Base-by-base conservation (phyloP, 495 filamentous ascomycete species). In the Glarea lozoyensis region DNA sequence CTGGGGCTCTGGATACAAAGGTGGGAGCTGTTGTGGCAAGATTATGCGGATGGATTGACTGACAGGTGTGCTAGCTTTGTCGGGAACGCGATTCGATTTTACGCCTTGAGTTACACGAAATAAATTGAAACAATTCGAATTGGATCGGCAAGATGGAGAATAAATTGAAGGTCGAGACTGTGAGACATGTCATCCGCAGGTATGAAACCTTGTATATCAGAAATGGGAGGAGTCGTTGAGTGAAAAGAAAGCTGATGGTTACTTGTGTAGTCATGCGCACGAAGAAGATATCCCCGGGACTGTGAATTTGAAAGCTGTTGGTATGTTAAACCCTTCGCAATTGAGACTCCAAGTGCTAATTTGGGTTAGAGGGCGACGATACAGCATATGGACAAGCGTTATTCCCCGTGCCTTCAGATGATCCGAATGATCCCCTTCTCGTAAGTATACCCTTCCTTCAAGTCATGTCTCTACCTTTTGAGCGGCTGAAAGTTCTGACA, bases 391-490 rank as follows among this genome's bases (percentile, higher is more conserved):
- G 76, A 40, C 75, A 79, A 47, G 78, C 76, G 2, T 55, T 80
- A 17, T 82, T 72, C 45, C 78, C 76, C 1, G 76, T 80, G 0
- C 76, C 78, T 5, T 68, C 74, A 0, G 73, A 76, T 39, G 76
- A 79, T 48, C 78, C 76, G 0, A 82, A 82, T 45, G 76, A 82
- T 54, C 78, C 78, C n/a, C 62, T 79, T 21, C 70, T 73, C 49
- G 69, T 69, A 37, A 3, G 46, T 41, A 38, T 20, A 37, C 13
- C 31, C 25, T 29, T 7, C 25, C 25, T n/a, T n/a, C 25, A 7
- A 29, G 7, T 29, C 35, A 29, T 1, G 17, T 19, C n/a, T 12
- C 12, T 3, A 37, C 19, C 16, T 10, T 37, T 37, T 19, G 6
- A 9, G 17, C 10, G 5, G 19, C 3, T 19, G 10, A 16, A 35